Conservation (phyloP, 225 moss, liverwort and hornwort species). For the Neckera pumila region DNA sequence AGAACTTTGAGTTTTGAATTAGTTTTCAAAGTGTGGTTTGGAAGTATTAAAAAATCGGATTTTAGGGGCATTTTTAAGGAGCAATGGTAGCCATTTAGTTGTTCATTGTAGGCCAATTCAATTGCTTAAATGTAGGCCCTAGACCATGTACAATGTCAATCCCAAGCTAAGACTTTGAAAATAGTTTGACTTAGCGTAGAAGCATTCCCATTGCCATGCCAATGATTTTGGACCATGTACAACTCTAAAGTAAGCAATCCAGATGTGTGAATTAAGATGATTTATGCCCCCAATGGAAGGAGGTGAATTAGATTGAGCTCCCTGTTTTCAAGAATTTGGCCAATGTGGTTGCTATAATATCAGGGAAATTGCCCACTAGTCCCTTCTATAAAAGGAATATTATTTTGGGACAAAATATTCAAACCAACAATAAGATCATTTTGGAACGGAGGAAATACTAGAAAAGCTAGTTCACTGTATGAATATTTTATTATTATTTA, state of each 20-base stretch:
- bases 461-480: no score
- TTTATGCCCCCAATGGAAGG: background rate
- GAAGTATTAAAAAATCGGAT: background rate
- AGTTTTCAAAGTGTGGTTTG: background rate
- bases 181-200: background rate
- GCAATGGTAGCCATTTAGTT: background rate
- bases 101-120: background rate
- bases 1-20: background rate
- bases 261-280: no score
- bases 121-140: background rate
- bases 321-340: background rate
- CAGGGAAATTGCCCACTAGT: fast-evolving
- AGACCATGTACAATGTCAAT: background rate
- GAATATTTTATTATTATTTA: no score
- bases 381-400: background rate
- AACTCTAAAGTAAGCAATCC: background rate
- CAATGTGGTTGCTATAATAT: background rate
- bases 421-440: no score
- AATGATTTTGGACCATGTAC: background rate
- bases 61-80: background rate
- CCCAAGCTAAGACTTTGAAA: background rate
- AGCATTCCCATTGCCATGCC: no score
- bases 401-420: background rate
- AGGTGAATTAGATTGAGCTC: background rate
- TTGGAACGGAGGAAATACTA: background rate